phyloP scores from a whole-genome alignment of 2,329 filamentous ascomycete species.

The Raffaelea albimanens region DNA sequence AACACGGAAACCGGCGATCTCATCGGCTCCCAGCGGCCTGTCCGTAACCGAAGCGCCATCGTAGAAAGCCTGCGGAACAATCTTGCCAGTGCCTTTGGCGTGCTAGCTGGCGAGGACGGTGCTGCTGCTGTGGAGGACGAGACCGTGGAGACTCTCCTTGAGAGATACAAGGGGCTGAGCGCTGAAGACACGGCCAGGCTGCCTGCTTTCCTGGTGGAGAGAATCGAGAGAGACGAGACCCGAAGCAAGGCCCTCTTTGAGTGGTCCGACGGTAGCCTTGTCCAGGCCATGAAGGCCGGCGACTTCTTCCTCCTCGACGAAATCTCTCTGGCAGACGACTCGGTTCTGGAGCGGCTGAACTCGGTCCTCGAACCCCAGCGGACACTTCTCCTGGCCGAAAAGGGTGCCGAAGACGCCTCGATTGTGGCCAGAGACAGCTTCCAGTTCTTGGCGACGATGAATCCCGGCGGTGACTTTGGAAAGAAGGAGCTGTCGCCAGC shows the following conservation, averaged over 20 bases:
- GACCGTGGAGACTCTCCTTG: conserved; percentile 46
- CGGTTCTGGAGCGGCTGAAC: conserved; percentile 90
- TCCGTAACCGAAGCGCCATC: conserved; percentile 73
- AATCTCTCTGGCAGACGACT: conserved; percentile 95
- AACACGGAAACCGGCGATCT: conserved; percentile 97
- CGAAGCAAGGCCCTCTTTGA: conserved; percentile 84
- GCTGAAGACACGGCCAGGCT: conserved; percentile 30
- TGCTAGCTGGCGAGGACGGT: neutral
- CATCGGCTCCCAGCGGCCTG: conserved; percentile 87
- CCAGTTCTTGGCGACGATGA: conserved; percentile 98
- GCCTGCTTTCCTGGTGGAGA: conserved; percentile 35
- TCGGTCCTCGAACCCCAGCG: conserved; percentile 87
- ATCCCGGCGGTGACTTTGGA: conserved; percentile 94
- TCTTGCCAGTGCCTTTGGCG: conserved; percentile 36
- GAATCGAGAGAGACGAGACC: conserved; percentile 37
- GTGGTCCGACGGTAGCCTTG: conserved; percentile 89
- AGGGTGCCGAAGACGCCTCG: conserved; percentile 69
- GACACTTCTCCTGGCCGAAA: conserved; percentile 84
- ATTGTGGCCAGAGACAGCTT: conserved; percentile 70
- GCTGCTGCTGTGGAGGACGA: conserved; percentile 23
- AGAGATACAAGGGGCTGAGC: conserved; percentile 46
- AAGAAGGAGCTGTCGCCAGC: conserved; percentile 96
- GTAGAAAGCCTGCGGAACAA: conserved; percentile 56
- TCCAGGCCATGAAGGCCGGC: conserved; percentile 85
- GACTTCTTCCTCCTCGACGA: conserved; percentile 93